phyloP scores from a whole-genome alignment of 805 yeast genomes.

The Kuraishia ogatae region DNA sequence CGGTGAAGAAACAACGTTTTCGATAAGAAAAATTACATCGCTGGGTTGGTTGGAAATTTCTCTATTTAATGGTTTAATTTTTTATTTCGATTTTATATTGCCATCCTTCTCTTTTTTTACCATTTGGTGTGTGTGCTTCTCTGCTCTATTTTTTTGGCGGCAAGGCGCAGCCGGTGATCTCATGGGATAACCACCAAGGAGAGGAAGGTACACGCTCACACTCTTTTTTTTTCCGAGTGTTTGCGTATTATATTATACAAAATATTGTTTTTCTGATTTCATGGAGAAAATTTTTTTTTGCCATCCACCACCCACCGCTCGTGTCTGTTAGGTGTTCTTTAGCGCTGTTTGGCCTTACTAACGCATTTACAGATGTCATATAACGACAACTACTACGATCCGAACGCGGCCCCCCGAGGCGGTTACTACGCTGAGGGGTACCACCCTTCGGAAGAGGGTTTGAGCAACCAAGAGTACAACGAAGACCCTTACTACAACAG shows the following conservation, averaged over 20 bases:
- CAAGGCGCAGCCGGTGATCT: neutral
- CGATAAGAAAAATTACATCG: neutral
- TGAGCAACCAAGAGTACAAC: slow-evolving; percentile 14
- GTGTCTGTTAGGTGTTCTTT: too few relatives aligned
- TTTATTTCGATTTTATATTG: neutral
- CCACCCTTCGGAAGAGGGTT: slow-evolving; percentile 12
- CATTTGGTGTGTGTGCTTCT: too few relatives aligned
- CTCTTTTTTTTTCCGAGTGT: too few relatives aligned
- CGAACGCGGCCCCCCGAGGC: slow-evolving; percentile 22
- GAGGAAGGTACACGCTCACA: too few relatives aligned
- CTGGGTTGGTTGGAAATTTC: neutral
- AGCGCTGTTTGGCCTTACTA: slow-evolving; percentile 8
- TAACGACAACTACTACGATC: slow-evolving; percentile 46
- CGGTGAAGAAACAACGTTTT: neutral
- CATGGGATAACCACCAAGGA: neutral
- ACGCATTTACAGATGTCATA: slow-evolving; percentile 40
- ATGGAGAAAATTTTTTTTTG: too few relatives aligned
- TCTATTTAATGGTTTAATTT: neutral
- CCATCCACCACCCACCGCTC: neutral
- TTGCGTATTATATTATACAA: too few relatives aligned
- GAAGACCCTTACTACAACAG: slow-evolving; percentile 15
- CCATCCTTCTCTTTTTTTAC: neutral
- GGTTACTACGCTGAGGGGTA: slow-evolving; percentile 26
- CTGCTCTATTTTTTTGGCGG: neutral
- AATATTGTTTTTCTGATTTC: too few relatives aligned